These are phyloP conservation scores for Hondaea fermentalgiana DNA, from an alignment of 108 stramenopile species.

Conservation along the genomic window DNA sequence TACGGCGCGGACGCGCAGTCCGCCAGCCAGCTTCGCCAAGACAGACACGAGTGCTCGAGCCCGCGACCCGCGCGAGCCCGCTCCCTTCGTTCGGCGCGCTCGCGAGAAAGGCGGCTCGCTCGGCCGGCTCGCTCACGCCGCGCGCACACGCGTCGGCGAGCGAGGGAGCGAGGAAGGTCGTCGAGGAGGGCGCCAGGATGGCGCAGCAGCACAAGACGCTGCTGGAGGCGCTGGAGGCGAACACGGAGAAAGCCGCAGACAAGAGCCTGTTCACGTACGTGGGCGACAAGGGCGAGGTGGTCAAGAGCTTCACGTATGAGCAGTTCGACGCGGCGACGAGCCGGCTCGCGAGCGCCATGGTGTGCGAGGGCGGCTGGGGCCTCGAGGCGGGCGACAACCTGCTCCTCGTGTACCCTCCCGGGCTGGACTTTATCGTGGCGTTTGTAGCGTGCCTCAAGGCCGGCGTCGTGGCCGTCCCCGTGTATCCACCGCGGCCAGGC, in stretches of 20 bases:
- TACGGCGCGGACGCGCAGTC: no score
- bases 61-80: no score
- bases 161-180: no score
- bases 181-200: not conserved
- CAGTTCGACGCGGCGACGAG: not conserved
- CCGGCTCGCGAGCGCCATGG: not conserved
- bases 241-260: not conserved
- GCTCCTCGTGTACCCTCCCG: slow-evolving; percentile 88
- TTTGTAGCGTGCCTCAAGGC: slow-evolving; percentile 89
- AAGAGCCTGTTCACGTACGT: not conserved
- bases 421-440: slow-evolving; percentile 81
- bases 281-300: not conserved
- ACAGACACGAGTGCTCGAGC: no score
- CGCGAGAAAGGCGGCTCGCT: no score
- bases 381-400: slow-evolving; percentile 57
- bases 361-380: not conserved
- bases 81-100: no score
- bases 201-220: not conserved
- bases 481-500: slow-evolving; percentile 86
- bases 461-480: slow-evolving; percentile 78
- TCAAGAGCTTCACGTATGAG: not conserved
- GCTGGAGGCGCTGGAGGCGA: not conserved
- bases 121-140: no score
- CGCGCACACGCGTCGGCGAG: no score
- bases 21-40: no score